Conservation (phyloP, 2,329 filamentous ascomycete genomes). For the Rugonectria rugulosa region DNA sequence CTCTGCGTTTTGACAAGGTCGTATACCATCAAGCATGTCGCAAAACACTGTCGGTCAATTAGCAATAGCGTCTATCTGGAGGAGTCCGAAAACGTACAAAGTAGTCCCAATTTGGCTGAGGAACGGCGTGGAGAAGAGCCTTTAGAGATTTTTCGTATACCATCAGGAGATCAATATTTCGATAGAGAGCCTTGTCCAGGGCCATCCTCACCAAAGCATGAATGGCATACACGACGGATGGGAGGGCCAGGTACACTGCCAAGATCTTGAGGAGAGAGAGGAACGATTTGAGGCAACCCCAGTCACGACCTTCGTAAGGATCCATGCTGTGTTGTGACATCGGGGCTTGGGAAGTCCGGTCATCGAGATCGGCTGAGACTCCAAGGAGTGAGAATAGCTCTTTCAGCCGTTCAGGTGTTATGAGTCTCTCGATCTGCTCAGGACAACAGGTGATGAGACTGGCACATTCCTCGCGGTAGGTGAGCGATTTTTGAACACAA, state of each 20-base stretch:
- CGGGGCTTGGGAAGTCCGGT: slow-evolving; percentile 30
- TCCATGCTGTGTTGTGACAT: slow-evolving; percentile 34
- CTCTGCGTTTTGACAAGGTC: slow-evolving; percentile 52
- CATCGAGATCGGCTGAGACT: slow-evolving; percentile 56
- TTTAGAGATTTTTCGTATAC: slow-evolving; percentile 53
- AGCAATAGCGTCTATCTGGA: neutral
- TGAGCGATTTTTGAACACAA: slow-evolving; percentile 60
- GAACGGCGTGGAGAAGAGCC: slow-evolving; percentile 53
- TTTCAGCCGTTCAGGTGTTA: slow-evolving; percentile 56
- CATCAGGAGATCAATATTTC: slow-evolving; percentile 50
- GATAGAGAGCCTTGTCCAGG: slow-evolving; percentile 59
- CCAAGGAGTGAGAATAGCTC: slow-evolving; percentile 67
- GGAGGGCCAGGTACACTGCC: slow-evolving; percentile 45
- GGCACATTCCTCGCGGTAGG: slow-evolving; percentile 67
- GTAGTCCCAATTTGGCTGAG: slow-evolving; percentile 46
- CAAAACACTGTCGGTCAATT: slow-evolving; percentile 52
- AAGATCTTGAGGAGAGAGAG: slow-evolving; percentile 51
- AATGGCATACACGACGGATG: slow-evolving; percentile 49
- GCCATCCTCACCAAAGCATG: slow-evolving; percentile 62
- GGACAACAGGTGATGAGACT: slow-evolving; percentile 57
- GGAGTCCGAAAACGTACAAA: slow-evolving; percentile 47
- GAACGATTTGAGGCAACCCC: slow-evolving; percentile 54
- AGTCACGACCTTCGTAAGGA: slow-evolving; percentile 51
- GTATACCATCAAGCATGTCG: slow-evolving; percentile 57
- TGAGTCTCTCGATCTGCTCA: slow-evolving; percentile 52